Conservation (phyloP, 2,329 filamentous ascomycete genomes). For the Diplodia sapinea region DNA sequence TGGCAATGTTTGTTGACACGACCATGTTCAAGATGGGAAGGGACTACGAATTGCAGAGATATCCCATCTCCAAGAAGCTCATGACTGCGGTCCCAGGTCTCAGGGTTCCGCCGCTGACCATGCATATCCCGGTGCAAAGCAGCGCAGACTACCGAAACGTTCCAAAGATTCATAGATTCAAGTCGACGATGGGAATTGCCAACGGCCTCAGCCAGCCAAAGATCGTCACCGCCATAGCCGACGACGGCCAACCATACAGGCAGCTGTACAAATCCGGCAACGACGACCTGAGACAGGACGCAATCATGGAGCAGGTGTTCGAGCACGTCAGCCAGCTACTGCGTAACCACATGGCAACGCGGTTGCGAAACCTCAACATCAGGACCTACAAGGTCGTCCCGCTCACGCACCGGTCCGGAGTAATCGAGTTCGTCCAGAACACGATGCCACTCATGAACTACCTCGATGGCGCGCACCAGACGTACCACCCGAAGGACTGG, state of each 20-base stretch:
- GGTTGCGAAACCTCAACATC: slow-evolving; percentile 86
- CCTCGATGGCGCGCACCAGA: slow-evolving; percentile 85
- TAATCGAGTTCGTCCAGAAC: slow-evolving; percentile 96
- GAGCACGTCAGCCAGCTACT: slow-evolving; percentile 91
- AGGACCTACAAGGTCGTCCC: slow-evolving; percentile 97
- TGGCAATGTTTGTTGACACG: slow-evolving; percentile 70
- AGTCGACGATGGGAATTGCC: slow-evolving; percentile 80
- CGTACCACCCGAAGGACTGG: slow-evolving; percentile 83
- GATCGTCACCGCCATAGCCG: slow-evolving; percentile 81
- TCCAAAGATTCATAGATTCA: slow-evolving; percentile 75
- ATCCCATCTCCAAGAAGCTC: slow-evolving; percentile 66
- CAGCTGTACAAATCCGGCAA: slow-evolving; percentile 95
- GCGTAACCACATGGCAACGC: slow-evolving; percentile 82
- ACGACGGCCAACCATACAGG: slow-evolving; percentile 79
- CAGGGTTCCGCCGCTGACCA: slow-evolving; percentile 83
- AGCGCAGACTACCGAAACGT: slow-evolving; percentile 77
- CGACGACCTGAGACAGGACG: slow-evolving; percentile 94
- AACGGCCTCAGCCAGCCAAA: slow-evolving; percentile 92
- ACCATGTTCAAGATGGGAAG: slow-evolving; percentile 70
- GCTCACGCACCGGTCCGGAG: slow-evolving; percentile 79
- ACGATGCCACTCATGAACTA: slow-evolving; percentile 92
- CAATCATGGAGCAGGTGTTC: slow-evolving; percentile 99
- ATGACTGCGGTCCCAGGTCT: slow-evolving; percentile 67
- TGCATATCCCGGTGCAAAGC: slow-evolving; percentile 73
- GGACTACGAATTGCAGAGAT: slow-evolving; percentile 68